A percentile compares a stretch with the other conserved stretches of the same genome.
phyloP scores from a whole-genome alignment of 192 early-diverging fungal species.

The Coemansia javaensis region DNA sequence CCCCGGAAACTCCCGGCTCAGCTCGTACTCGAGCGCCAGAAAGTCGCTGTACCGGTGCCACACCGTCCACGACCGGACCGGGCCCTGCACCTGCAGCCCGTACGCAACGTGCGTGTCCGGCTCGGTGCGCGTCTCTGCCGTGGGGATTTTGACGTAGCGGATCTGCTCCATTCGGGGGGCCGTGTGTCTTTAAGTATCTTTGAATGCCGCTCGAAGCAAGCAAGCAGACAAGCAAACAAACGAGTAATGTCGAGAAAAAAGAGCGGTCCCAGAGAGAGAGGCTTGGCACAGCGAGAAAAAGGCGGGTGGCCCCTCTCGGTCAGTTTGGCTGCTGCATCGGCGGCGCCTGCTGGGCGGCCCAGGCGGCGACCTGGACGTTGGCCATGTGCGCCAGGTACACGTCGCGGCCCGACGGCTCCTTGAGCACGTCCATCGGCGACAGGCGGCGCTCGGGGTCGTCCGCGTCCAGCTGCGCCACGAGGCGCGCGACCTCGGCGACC shows the following conservation, averaged over 20 bases:
- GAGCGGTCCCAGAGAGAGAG: too few relatives aligned
- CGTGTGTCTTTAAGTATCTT: not conserved
- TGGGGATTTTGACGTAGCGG: slow-evolving; percentile 47
- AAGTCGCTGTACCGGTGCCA: slow-evolving; percentile 86
- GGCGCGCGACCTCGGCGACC: slow-evolving; percentile 16
- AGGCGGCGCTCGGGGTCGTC: slow-evolving; percentile 3
- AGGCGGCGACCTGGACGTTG: slow-evolving; percentile 23
- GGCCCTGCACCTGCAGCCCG: slow-evolving; percentile 67
- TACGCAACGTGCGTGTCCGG: slow-evolving; percentile 64
- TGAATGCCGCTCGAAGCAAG: not conserved
- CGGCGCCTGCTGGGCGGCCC: slow-evolving; percentile 27
- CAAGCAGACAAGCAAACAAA: not conserved
- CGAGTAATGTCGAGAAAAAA: not conserved
- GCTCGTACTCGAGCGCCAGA: slow-evolving; percentile 60
- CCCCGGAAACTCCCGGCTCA: slow-evolving; percentile 62
- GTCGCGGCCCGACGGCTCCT: slow-evolving; percentile 39
- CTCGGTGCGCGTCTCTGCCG: slow-evolving; percentile 32
- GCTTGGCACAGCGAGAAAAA: too few relatives aligned
- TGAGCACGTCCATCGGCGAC: slow-evolving; percentile 24
- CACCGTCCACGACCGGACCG: slow-evolving; percentile 80
- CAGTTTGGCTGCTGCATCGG: slow-evolving; percentile 15
- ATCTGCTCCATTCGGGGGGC: slow-evolving; percentile 42
- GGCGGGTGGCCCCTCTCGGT: too few relatives aligned
- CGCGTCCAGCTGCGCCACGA: slow-evolving; percentile 30
- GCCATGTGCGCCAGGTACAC: slow-evolving; percentile 42